phyloP scores from a whole-genome alignment of 345 rosid genomes.

The Schrenkiella parvula region DNA sequence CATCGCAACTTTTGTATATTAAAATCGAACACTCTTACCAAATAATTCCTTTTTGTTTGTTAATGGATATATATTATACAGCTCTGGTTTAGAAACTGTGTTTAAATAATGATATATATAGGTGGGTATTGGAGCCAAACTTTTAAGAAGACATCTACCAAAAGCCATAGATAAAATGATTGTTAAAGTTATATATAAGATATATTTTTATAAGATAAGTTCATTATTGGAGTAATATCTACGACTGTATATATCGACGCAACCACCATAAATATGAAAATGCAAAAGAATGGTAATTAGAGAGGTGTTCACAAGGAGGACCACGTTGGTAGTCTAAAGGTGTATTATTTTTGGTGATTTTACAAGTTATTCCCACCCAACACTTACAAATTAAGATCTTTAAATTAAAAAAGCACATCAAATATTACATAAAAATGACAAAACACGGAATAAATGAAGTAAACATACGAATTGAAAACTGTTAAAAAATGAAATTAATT shows the following conservation, averaged over 20 bases:
- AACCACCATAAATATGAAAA: constrained; percentile 25
- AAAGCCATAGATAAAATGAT: constrained; percentile 1
- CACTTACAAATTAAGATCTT: not conserved
- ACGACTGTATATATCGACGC: constrained; percentile 18
- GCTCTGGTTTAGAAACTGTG: not conserved
- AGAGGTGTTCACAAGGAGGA: constrained; percentile 20
- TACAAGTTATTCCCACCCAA: constrained; percentile 13
- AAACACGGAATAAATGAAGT: not conserved
- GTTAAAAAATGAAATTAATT: not conserved
- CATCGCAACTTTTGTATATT: constrained; percentile 12
- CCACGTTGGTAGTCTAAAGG: constrained; percentile 10
- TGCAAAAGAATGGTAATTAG: constrained; percentile 10
- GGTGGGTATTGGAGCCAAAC: constrained; percentile 17
- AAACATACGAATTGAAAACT: not conserved
- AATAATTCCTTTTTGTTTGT: constrained; percentile 16
- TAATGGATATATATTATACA: not conserved
- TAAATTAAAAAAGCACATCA: not conserved
- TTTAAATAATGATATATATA: constrained; percentile 10
- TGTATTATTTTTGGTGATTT: not conserved
- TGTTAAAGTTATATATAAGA: not conserved
- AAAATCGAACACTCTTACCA: constrained; percentile 18
- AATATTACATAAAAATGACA: not conserved
- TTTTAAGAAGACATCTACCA: constrained; percentile 15
- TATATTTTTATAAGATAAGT: not conserved
- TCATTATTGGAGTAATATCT: constrained; percentile 24